Evolutionary conservation across 1,139 yeast species (phyloP).

Genomic region (Hyphopichia fennica): DNA sequence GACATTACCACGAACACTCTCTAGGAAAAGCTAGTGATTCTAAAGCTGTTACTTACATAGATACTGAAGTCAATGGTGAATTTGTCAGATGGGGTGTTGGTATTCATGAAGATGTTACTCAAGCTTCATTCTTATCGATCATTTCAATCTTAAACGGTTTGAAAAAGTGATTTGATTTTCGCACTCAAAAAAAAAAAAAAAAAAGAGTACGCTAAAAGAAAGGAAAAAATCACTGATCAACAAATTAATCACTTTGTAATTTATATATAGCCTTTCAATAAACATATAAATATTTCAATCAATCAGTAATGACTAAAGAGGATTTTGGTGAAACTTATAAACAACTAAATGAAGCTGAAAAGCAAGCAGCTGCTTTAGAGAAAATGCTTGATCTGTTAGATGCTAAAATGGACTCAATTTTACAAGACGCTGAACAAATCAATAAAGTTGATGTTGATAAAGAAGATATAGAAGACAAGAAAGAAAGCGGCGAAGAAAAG

Average conservation of each 20-base stretch:
- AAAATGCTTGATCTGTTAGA: constrained; percentile 46
- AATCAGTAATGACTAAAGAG: background rate
- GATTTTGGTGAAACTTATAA: constrained; percentile 40
- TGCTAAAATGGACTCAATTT: constrained; percentile 44
- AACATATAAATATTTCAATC: background rate
- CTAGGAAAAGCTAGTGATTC: constrained; percentile 84
- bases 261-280: background rate
- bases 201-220: background rate
- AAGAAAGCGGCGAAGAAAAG: background rate
- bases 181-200: background rate
- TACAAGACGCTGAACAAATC: constrained; percentile 38
- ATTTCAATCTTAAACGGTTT: constrained; percentile 68
- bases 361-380: constrained; percentile 42
- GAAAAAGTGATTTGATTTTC: constrained; percentile 7
- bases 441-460: constrained; percentile 2
- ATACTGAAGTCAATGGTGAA: constrained; percentile 52
- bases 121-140: constrained; percentile 81
- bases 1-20: constrained; percentile 88
- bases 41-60: constrained; percentile 88
- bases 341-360: constrained; percentile 43
- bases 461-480: background rate
- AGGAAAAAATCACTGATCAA: background rate
- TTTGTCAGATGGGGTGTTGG: constrained; percentile 89
- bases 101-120: constrained; percentile 87
- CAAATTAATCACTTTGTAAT: background rate